These are phyloP conservation scores for Monilinia aucupariae DNA, from an alignment of 2,329 filamentous ascomycete genomes.

Conservation along the genomic window DNA sequence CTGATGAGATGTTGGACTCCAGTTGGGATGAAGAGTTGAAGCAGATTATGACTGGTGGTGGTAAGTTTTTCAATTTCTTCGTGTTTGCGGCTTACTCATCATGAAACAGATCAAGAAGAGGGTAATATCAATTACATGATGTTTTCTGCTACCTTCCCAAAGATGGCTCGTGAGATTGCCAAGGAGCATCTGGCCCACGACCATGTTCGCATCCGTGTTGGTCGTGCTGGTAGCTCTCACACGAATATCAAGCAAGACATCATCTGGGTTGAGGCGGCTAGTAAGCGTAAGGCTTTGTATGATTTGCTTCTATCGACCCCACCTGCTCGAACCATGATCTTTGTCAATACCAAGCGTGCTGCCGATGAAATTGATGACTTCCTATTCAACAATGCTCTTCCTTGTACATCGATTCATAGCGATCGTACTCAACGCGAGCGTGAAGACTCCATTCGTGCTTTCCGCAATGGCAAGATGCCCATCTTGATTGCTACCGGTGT, in stretches of 20 bases:
- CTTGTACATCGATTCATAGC: slow-evolving; percentile 81
- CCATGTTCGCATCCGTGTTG: slow-evolving; percentile 77
- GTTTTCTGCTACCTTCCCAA: slow-evolving; percentile 94
- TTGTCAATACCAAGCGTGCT: slow-evolving; percentile 74
- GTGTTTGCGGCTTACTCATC: slow-evolving; percentile 20
- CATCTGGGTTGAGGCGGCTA: slow-evolving; percentile 56
- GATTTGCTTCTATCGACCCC: slow-evolving; percentile 66
- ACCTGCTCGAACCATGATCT: slow-evolving; percentile 78
- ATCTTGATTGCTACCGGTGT: slow-evolving; percentile 85
- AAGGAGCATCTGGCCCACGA: slow-evolving; percentile 67
- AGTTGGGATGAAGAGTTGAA: slow-evolving; percentile 75
- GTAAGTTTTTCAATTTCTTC: slow-evolving; percentile 47
- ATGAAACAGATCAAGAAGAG: slow-evolving; percentile 63
- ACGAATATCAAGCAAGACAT: slow-evolving; percentile 77
- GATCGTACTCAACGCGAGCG: slow-evolving; percentile 86
- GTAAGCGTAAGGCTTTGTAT: slow-evolving; percentile 66
- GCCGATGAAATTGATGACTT: slow-evolving; percentile 86
- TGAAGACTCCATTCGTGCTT: slow-evolving; percentile 83
- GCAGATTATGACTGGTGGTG: slow-evolving; percentile 72
- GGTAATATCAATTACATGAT: slow-evolving; percentile 67
- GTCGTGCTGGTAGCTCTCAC: slow-evolving; percentile 78
- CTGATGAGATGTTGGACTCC: slow-evolving; percentile 79
- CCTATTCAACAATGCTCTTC: slow-evolving; percentile 72
- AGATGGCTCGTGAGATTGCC: slow-evolving; percentile 68
- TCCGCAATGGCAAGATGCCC: slow-evolving; percentile 67